phyloP scores from a whole-genome alignment of 768 basidiomycete species.

The Lactifluus pinguis region DNA sequence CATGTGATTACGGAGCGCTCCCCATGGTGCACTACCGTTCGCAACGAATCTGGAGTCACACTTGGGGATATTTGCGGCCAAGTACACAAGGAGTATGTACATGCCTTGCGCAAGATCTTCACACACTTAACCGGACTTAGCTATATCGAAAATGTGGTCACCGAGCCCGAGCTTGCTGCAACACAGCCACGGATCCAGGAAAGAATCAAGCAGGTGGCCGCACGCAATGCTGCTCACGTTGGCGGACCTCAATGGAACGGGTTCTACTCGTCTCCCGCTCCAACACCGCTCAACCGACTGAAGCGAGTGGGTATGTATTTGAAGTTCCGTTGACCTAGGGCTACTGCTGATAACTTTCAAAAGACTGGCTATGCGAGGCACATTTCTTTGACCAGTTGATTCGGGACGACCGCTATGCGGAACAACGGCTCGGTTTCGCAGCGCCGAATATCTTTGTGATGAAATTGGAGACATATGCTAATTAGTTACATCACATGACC shows the following conservation, averaged over 20 bases:
- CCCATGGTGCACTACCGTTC: conserved; percentile 74
- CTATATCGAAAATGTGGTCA: conserved; percentile 59
- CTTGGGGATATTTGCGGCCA: conserved; percentile 62
- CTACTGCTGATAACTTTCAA: not conserved
- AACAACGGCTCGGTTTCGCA: conserved; percentile 57
- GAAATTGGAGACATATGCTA: conserved; percentile 40
- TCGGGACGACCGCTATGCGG: conserved; percentile 52
- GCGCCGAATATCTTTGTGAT: conserved; percentile 77
- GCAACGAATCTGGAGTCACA: conserved; percentile 66
- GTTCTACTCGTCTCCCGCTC: conserved; percentile 37
- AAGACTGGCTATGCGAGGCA: conserved; percentile 74
- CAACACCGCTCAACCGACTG: conserved; percentile 39
- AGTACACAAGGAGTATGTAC: conserved; percentile 67
- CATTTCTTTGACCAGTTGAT: conserved; percentile 58
- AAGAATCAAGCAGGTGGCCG: conserved; percentile 54
- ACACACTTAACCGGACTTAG: conserved; percentile 28
- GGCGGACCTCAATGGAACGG: conserved; percentile 31
- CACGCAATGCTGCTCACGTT: conserved; percentile 27
- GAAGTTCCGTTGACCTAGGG: not conserved
- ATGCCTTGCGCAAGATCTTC: not conserved
- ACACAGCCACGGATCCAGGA: conserved; percentile 62
- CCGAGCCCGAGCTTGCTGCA: conserved; percentile 53
- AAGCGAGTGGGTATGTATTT: conserved; percentile 52
- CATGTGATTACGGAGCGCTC: conserved; percentile 37
- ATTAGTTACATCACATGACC: conserved; percentile 9